Evolutionary conservation across 139 green algal species (phyloP).

Genomic region (Micractinium conductrix): DNA sequence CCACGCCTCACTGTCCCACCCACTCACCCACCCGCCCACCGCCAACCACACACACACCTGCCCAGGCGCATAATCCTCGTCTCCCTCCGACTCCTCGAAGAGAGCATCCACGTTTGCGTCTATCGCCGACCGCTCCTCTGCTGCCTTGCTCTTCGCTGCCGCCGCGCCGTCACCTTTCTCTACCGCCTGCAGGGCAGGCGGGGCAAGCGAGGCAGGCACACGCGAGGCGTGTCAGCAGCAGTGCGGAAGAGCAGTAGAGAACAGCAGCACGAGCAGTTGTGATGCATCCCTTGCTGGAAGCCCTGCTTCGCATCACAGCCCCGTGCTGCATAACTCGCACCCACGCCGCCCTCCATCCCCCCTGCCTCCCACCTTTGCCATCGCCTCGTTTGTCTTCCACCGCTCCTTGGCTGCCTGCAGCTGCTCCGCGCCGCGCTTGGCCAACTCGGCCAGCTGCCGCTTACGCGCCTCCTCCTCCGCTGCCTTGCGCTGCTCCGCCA

Average conservation of each 20-base stretch:
- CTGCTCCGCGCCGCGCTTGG: constrained; percentile 23
- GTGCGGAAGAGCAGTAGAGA: not conserved
- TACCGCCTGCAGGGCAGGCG: not conserved
- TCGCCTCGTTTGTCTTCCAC: constrained; percentile 40
- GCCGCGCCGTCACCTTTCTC: not conserved
- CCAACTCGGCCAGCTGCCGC: constrained; percentile 31
- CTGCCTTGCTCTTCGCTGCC: not conserved
- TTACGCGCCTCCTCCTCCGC: constrained; percentile 30
- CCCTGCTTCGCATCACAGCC: too few relatives aligned
- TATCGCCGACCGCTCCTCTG: not conserved
- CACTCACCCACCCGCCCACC: too few relatives aligned
- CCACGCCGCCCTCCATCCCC: not conserved
- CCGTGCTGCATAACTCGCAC: too few relatives aligned
- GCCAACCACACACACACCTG: too few relatives aligned
- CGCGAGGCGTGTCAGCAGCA: not conserved
- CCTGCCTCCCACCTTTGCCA: constrained; percentile 36
- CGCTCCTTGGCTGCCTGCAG: constrained; percentile 47
- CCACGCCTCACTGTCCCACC: too few relatives aligned
- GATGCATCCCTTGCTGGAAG: not conserved
- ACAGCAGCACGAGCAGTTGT: not conserved
- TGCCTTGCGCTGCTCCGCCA: not conserved
- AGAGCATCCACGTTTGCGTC: constrained; percentile 62
- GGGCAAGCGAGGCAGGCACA: too few relatives aligned
- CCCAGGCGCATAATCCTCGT: constrained; percentile 24
- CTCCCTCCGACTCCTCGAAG: constrained; percentile 42